Evolutionary conservation across 805 yeast species (phyloP), one percentile per base, ranked within the genome.

Genomic region (Myxozyma vanderwaltii): DNA sequence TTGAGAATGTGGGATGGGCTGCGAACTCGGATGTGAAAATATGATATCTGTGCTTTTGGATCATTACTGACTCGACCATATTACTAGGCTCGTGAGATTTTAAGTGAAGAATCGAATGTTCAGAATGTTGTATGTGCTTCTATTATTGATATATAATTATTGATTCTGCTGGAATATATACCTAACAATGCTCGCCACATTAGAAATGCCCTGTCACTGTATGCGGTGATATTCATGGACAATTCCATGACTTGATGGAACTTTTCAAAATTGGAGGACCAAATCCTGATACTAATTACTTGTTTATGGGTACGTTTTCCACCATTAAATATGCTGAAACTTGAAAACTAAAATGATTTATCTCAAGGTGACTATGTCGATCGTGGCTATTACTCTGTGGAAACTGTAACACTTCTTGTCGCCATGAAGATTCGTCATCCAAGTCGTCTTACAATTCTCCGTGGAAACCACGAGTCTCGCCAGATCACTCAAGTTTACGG

Each of bases 401-500:
- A 91, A 76, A 90, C 97, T 0, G 96, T 91, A 26, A 82, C 90
- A 67, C 88, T 86, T 72, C 77, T 91, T 68, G 94, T 91, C 50
- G 90, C 96, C 53, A 85, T 91, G 91, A 91, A 91, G 76, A 90
- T 91, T 56, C 81, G 97, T 74, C 91, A 86, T 75, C 97, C 97
- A 50, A 85, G 83, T 70, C 82, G 97, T 79, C 89, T 91, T 70
- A 91, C 97, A 12, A 89, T 91, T 62, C 82, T 91, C 69, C 84
- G 97, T 77, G 97, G 97, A 60, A 91, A 91, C 72, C 97, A 91
- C 74, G 97, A 91, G 75, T 87, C 95, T 19, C 85, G 97, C 74
- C 97, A 91, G 75, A 91, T 91, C 71, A 91, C 97, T 38, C 97
- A 91, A 75, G 97, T 91, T 60, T 91, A 91, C 72, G 97, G 97